A percentile compares a stretch with the other conserved stretches of the same genome.
Conservation (phyloP, 345 rosid genomes). For the Reutealis trisperma region DNA sequence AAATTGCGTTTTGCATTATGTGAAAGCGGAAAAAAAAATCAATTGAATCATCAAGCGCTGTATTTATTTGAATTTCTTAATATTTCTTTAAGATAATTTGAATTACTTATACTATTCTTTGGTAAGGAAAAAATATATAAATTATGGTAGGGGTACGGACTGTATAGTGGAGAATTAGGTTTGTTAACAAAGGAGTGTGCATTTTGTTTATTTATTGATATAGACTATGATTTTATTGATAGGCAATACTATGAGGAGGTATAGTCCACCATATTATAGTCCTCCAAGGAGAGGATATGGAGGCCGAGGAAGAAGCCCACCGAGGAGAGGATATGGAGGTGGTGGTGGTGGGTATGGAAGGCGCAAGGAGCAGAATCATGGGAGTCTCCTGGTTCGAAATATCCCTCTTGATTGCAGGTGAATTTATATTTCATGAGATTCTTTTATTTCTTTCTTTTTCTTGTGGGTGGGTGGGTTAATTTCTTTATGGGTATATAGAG, state of each 20-base stretch:
- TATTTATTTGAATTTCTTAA: not conserved
- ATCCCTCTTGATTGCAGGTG: conserved; percentile 95
- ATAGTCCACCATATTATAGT: conserved; percentile 75
- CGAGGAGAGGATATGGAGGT: conserved; percentile 59
- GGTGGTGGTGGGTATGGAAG: conserved; percentile 72
- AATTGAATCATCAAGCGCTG: not conserved
- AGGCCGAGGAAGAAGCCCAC: conserved; percentile 74
- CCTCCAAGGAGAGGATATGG: conserved; percentile 96
- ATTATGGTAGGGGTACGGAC: no score
- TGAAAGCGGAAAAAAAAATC: no score
- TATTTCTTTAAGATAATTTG: no score
- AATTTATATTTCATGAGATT: not conserved
- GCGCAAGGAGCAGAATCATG: conserved; percentile 65
- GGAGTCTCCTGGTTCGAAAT: conserved; percentile 92
- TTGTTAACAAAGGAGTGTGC: no score
- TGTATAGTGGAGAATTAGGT: no score
- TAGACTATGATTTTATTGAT: not conserved
- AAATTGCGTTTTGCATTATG: no score
- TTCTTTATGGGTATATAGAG: not conserved
- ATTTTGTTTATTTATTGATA: not conserved
- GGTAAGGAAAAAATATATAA: no score
- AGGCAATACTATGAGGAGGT: conserved; percentile 70
- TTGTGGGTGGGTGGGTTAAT: not conserved
- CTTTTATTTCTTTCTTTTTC: not conserved
- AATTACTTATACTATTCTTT: no score